phyloP scores from a whole-genome alignment of 2,329 filamentous ascomycete genomes.

The Sclerotinia trifoliorum region DNA sequence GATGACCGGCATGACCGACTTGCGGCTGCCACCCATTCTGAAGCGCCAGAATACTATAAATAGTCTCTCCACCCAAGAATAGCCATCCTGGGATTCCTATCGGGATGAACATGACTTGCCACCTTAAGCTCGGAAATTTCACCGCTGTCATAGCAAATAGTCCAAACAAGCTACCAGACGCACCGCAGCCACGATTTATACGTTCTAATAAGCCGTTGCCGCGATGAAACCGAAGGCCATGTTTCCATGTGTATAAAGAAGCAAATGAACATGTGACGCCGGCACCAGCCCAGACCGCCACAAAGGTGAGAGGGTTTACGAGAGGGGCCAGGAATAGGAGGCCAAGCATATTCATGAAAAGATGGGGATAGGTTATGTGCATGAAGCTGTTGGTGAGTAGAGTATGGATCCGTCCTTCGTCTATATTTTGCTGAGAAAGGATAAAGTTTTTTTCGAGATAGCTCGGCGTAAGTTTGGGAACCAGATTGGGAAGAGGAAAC shows the following conservation, averaged over 20 bases:
- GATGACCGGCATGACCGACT: constrained; percentile 15
- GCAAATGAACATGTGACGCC: constrained; percentile 7
- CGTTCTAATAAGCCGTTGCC: background rate
- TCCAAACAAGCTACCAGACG: constrained; percentile 13
- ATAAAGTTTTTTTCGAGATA: constrained; percentile 3
- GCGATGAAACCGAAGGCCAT: background rate
- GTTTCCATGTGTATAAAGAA: constrained; percentile 10
- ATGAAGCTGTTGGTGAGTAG: constrained; percentile 15
- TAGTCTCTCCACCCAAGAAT: background rate
- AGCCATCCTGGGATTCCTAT: constrained; percentile 3
- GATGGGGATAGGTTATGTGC: constrained; percentile 5
- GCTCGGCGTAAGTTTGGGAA: constrained; percentile 2
- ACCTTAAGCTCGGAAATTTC: background rate
- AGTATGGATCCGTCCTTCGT: constrained; percentile 11
- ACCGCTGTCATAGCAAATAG: background rate
- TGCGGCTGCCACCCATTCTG: constrained; percentile 7
- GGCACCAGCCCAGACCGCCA: constrained; percentile 13
- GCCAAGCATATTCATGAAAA: constrained; percentile 8
- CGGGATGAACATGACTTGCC: background rate
- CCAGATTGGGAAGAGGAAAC: background rate
- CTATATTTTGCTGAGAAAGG: constrained; percentile 11
- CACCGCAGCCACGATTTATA: constrained; percentile 1
- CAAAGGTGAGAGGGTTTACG: constrained; percentile 1
- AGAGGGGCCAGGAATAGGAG: background rate
- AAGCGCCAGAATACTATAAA: constrained; percentile 13